Base-by-base conservation (phyloP, 2,329 filamentous ascomycete genomes). In the Xylaria sp. region DNA sequence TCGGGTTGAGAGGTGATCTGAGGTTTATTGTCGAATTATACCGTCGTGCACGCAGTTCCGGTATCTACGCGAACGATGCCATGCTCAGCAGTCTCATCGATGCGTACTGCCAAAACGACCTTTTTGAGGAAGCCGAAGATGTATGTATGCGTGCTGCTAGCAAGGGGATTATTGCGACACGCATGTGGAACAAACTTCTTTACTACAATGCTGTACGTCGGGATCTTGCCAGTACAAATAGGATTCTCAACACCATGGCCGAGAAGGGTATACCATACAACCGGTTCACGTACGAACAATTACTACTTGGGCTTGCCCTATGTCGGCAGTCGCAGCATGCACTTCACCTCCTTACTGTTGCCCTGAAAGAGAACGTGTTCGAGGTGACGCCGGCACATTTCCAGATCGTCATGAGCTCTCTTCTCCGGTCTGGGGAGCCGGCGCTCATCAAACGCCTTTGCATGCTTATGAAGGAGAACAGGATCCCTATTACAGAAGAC, bases 101-200 rank as follows among this genome's bases (percentile, higher is more conserved):
- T 68, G 91, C 88, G 0, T 90, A 91, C 76, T 89, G 90, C 70
- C 82, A 84, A 56, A 86, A 89, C 66, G 85, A 85, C 25, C 79
- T 82, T 45, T 80, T 85, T 50, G 72, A 78, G 12, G 83, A 88
- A 72, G 90, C 91, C 3, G 85, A 90, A 76, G 80, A 81, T 45
- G 81, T 93, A 57, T 87, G 90, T 36, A 76, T 86, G 57, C 85
- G 86, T 52, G 85, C 89, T 36, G 81, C 89, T 25, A 78, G 80
- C 13, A 82, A 84, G 68, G 80, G 82, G 0, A 76, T 83, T 20
- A 84, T 88, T 1, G 81, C 84, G 1, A 89, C 89, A 2, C 82
- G 84, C 36, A 87, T 93, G 75, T 97, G 93, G 92, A 97, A 97
- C 76, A 84, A 88, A 61, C 80, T 97, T 36, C 82, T 97, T 4